These are phyloP conservation scores for Yarrowia bubula DNA, from an alignment of 805 yeast genomes.

Conservation along the genomic window DNA sequence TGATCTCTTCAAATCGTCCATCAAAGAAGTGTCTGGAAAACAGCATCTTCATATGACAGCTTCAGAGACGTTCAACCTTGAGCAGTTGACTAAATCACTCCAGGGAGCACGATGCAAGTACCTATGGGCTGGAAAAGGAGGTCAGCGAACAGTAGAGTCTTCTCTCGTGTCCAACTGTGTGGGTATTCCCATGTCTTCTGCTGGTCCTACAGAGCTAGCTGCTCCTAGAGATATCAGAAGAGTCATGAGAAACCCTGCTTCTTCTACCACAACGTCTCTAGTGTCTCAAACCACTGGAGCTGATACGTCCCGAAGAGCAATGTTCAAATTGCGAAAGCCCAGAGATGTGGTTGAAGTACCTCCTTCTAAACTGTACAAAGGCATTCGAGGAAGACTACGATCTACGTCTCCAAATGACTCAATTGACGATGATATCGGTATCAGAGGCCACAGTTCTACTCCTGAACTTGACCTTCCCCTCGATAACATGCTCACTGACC, in stretches of 20 bases:
- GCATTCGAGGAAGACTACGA: slow-evolving; percentile 3
- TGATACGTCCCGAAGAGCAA: slow-evolving; percentile 7
- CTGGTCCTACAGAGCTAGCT: background rate
- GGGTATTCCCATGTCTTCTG: slow-evolving; percentile 20
- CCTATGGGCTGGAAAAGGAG: slow-evolving; percentile 53
- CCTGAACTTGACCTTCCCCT: slow-evolving; percentile 4
- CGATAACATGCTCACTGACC: slow-evolving; percentile 10
- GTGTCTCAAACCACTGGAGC: background rate
- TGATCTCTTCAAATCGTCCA: slow-evolving; percentile 64
- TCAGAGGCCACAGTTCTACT: background rate
- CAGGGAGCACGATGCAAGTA: slow-evolving; percentile 40
- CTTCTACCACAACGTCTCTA: background rate
- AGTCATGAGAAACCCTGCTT: background rate
- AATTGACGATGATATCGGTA: background rate
- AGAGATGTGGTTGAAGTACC: slow-evolving; percentile 15
- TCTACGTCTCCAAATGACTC: slow-evolving; percentile 9
- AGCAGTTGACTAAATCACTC: slow-evolving; percentile 36
- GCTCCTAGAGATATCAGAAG: slow-evolving; percentile 9
- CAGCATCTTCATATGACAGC: slow-evolving; percentile 38
- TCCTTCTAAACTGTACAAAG: background rate
- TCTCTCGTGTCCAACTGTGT: slow-evolving; percentile 19
- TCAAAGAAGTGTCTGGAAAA: slow-evolving; percentile 57
- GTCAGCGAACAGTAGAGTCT: slow-evolving; percentile 36
- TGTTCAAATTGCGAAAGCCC: slow-evolving; percentile 21
- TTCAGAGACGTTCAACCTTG: slow-evolving; percentile 41